Evolutionary conservation across 2,329 filamentous ascomycete genomes (phyloP).

Genomic region (Diplodia mutila): DNA sequence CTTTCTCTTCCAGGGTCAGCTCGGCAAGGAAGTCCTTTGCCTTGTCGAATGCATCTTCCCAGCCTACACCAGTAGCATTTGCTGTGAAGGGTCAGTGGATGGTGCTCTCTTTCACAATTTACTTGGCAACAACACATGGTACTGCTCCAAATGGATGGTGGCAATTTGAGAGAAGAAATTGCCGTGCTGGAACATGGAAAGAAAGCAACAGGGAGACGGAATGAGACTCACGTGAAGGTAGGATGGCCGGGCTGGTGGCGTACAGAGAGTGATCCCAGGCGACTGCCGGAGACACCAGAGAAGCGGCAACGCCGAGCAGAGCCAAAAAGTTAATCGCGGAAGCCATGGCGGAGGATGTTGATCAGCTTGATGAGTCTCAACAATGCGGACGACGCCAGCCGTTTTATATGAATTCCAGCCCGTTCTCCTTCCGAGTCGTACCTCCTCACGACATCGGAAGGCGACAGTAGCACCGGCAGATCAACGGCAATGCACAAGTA

Average conservation of each 20-base stretch:
- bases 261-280: conserved; percentile 24
- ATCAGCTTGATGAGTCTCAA: conserved; percentile 12
- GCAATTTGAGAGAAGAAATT: not conserved
- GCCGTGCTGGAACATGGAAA: too few species aligned
- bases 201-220: too few species aligned
- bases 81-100: conserved; percentile 5
- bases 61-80: conserved; percentile 31
- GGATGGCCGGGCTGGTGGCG: conserved; percentile 15
- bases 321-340: conserved; percentile 22
- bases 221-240: conserved; percentile 19
- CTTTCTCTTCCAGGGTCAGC: conserved; percentile 45
- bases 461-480: conserved; percentile 3
- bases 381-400: not conserved
- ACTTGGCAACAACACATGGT: not conserved
- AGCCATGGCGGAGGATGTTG: conserved; percentile 17
- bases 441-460: not conserved
- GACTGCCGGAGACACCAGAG: conserved; percentile 2
- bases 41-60: conserved; percentile 42
- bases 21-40: conserved; percentile 42
- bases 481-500: not conserved
- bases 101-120: not conserved
- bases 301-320: conserved; percentile 18
- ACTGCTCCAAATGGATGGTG: not conserved
- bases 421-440: not conserved
- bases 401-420: conserved; percentile 5